Evolutionary conservation across 116 monocot species (phyloP).

Genomic region (Cymodocea nodosa): DNA sequence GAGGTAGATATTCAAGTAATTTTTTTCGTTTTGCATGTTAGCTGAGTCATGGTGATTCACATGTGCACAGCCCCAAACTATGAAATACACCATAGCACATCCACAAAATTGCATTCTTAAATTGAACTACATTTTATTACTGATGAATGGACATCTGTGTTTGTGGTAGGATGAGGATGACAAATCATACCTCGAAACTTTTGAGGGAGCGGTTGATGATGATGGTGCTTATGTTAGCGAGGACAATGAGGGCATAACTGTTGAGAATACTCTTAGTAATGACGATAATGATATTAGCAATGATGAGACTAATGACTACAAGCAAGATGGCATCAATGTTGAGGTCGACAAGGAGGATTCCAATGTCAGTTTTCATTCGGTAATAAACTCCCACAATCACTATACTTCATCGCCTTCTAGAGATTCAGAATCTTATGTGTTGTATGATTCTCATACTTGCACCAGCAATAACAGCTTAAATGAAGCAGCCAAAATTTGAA

Average conservation of each 20-base stretch:
- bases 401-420: neutral
- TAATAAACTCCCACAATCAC: neutral
- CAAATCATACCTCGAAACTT: slow-evolving; percentile 33
- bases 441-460: neutral
- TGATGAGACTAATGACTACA: neutral
- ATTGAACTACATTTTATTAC: neutral
- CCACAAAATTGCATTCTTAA: too few relatives aligned
- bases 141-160: neutral
- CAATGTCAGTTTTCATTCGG: neutral
- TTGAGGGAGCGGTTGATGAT: slow-evolving; percentile 9
- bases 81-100: neutral
- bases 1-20: slow-evolving; percentile 30
- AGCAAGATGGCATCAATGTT: neutral
- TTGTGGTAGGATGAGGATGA: slow-evolving; percentile 47
- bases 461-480: neutral
- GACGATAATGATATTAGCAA: neutral
- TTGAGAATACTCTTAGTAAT: neutral
- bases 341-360: neutral
- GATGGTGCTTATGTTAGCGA: neutral
- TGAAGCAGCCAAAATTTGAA: neutral
- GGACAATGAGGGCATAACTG: neutral
- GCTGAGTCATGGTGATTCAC: neutral
- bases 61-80: neutral
- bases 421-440: neutral
- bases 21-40: neutral